phyloP scores from a whole-genome alignment of 1,139 yeast genomes.

The Candida glucosophila region DNA sequence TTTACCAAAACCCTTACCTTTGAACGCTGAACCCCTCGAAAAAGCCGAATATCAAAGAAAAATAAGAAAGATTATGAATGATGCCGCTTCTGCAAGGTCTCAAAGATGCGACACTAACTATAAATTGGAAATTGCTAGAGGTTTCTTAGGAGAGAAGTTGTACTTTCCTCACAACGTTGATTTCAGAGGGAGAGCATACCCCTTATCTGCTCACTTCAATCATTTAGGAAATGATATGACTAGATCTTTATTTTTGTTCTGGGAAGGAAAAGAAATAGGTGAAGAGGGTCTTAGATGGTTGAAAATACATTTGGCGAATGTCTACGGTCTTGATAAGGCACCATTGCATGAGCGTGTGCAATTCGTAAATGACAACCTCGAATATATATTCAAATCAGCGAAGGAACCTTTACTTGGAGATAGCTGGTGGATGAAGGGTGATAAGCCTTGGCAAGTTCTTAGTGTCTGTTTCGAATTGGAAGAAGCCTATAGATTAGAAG shows the following conservation, averaged over 20 bases:
- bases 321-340: conserved; percentile 81
- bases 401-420: conserved; percentile 53
- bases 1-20: conserved; percentile 59
- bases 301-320: conserved; percentile 81
- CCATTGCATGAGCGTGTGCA: conserved; percentile 67
- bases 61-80: conserved; percentile 50
- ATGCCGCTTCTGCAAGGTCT: conserved; percentile 63
- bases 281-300: conserved; percentile 74
- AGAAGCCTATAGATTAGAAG: conserved; percentile 60
- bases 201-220: conserved; percentile 69
- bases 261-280: conserved; percentile 83
- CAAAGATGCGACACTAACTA: conserved; percentile 91
- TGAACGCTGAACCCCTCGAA: conserved; percentile 62
- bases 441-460: conserved; percentile 92
- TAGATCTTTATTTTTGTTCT: conserved; percentile 74
- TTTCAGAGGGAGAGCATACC: conserved; percentile 86
- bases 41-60: conserved; percentile 60
- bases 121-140: conserved; percentile 90
- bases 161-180: conserved; percentile 93
- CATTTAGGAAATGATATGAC: conserved; percentile 91
- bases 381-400: conserved; percentile 58
- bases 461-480: conserved; percentile 77
- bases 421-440: conserved; percentile 82
- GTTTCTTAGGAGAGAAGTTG: conserved; percentile 79
- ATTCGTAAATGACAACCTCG: conserved; percentile 64